Base-by-base conservation (phyloP, 2,329 filamentous ascomycete genomes). In the Pyricularia sp. region DNA sequence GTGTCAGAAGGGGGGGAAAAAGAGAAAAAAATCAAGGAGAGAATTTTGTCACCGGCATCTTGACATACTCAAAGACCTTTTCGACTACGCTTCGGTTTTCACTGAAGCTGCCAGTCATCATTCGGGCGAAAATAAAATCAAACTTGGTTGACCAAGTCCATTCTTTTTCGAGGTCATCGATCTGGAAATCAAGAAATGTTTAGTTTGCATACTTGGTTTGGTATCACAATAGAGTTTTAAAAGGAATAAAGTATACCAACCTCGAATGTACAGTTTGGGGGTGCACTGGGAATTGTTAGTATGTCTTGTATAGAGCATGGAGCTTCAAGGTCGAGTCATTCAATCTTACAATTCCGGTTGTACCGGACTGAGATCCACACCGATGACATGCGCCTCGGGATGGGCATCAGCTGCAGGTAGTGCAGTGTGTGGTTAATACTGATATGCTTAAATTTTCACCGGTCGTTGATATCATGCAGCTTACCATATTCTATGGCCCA, bases 401-500 rank as follows among this genome's bases (percentile, higher is more conserved):
- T 70, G 69, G 3, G 65, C 64, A 28, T 70, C 69, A 33, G 69
- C 69, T 68, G 44, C 26, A n/a, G 53, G 13, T 26, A 22, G 16
- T 26, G 26, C 19, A 7, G 53, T 57, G 16, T 26, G 26, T 24
- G n/a, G 53, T 57, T 28, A 57, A 9, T 28, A 19, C 13, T 57
- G 8, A 28, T 24, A 28, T 28, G 16, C 53, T 24, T 28, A 16
- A 57, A n/a, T 16, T 28, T 28, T n/a, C 22, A 28, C 22, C 10
- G 26, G 19, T 28, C 26, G 1, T 16, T 33, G 16, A n/a, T 40
- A 49, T 31, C n/a, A 26, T 26, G 7, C 10, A 31, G 5, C 64
- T 9, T 59, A 67, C 68, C 68, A 33, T 69, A 70, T 33, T 70
- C 68, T 64, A 70, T 68, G n/a, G 69, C 65, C 69, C 69, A 70